Evolutionary conservation across 2,329 filamentous ascomycete genomes (phyloP).

Genomic region (Paecilomyces variotii): DNA sequence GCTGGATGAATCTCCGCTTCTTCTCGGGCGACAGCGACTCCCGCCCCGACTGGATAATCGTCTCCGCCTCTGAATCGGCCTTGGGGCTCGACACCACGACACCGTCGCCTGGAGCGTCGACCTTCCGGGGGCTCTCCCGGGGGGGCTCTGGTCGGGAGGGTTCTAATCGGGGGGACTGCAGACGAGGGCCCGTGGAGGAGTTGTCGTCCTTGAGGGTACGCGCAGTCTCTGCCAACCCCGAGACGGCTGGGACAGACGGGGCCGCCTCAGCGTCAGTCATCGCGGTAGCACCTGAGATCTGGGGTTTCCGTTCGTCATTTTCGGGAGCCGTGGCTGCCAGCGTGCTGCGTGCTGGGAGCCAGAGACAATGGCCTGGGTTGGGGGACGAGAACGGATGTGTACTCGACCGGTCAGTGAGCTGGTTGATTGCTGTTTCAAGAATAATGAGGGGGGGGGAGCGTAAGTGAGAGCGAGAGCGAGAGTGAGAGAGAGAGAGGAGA

Average conservation of each 20-base stretch:
- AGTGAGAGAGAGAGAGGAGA: neutral
- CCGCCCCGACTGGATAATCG: constrained; percentile 40
- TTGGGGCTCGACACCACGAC: constrained; percentile 31
- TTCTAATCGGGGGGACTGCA: constrained; percentile 7
- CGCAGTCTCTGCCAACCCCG: constrained; percentile 21
- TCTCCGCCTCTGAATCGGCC: constrained; percentile 43
- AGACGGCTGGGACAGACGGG: constrained; percentile 29
- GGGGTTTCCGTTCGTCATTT: constrained; percentile 36
- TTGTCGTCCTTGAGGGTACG: neutral
- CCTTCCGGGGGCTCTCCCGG: constrained; percentile 15
- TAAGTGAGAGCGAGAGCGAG: neutral
- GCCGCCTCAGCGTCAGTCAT: constrained; percentile 41
- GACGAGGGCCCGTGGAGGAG: constrained; percentile 14
- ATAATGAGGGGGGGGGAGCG: neutral
- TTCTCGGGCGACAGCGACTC: constrained; percentile 40
- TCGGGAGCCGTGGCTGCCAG: constrained; percentile 31
- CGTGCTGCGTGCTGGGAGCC: constrained; percentile 19
- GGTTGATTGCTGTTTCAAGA: too few relatives aligned
- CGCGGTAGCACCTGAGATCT: constrained; percentile 36
- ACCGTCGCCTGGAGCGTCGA: constrained; percentile 19
- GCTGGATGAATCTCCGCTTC: constrained; percentile 33
- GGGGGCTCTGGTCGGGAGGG: constrained; percentile 5
- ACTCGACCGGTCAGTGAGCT: constrained; percentile 15
- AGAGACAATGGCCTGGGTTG: constrained; percentile 19
- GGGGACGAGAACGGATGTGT: constrained; percentile 21